Base-by-base conservation (phyloP, 2,329 filamentous ascomycete species). In the Fusarium secorum region DNA sequence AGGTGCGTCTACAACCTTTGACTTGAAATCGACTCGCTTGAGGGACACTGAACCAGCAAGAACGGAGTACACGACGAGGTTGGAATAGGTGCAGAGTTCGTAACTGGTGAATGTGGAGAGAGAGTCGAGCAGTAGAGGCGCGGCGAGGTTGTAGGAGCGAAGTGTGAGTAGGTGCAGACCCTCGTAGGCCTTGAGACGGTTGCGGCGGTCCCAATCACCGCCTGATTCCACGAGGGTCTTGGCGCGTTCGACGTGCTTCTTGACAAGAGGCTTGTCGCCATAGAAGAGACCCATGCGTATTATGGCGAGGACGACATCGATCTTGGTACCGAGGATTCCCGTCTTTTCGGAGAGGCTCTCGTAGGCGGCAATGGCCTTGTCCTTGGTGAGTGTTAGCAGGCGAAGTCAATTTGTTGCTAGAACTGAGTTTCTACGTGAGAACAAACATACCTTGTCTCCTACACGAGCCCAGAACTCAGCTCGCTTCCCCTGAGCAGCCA, bases 71-170 rank as follows among this genome's bases (percentile, higher is more conserved):
- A 98, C 91, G 55, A 99, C 96, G 28, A 99, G 89, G 67, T 90
- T 92, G 64, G 94, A 97, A 85, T 99, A 99, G 73, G 92, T 95
- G 90, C 96, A 99, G 53, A 99, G 90, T 83, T 99, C 96, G 84
- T 98, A 98, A 81, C 94, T 98, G 69, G 96, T 99, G 82, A 99
- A 99, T 26, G 96, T 99, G 32, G 95, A 98, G 74, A 99, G 87
- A 79, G 94, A 97, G 86, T 99, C 96, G 78, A 99, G 93, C 54
- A 99, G 91, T 15, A 98, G 89, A 42, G 96, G 95, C 4, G 96
- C 96, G 42, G 94, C 95, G 64, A 93, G 86, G 81, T 91, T 93
- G 86, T 98, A 94, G 68, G 94, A 95, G 75, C 96, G 94, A 73
- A 96, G 89, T 28, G 95, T 98, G 74, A 99, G 90, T 63, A 97